Percentiles rank a stretch among this genome's conserved stretches.
Evolutionary conservation across 345 rosid species (phyloP).

Genomic region (Orychophragmus violaceus): DNA sequence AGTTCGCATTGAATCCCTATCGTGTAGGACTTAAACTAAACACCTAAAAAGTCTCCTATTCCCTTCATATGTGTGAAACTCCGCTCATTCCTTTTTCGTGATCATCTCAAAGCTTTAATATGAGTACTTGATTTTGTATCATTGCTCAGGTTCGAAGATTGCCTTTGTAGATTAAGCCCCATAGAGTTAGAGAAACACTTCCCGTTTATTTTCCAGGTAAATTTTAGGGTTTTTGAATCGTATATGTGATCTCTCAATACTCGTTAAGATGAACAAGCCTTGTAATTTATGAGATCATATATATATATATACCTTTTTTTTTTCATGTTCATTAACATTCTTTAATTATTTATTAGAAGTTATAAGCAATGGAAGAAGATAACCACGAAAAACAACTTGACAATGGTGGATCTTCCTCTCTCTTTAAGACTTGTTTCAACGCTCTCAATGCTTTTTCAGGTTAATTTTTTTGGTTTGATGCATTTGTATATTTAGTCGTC

Average conservation of each 20-base stretch:
- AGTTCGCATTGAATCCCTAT: conserved; percentile 1
- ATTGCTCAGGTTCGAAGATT: background rate
- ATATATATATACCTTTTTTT: background rate
- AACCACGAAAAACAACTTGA: background rate
- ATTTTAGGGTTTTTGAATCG: background rate
- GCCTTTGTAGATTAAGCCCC: background rate
- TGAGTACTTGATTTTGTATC: background rate
- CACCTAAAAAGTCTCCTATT: background rate
- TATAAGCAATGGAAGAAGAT: conserved; percentile 26
- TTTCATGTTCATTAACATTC: too few relatives aligned
- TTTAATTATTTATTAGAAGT: background rate
- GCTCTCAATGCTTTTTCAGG: conserved; percentile 31
- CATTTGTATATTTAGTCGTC: background rate
- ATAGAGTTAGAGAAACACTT: background rate
- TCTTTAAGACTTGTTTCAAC: conserved; percentile 27
- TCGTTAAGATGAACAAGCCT: background rate
- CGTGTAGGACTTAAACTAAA: conserved; percentile 7
- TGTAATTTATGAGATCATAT: background rate
- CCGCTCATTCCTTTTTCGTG: conserved; percentile 6
- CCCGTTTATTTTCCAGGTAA: background rate
- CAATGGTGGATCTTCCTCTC: conserved; percentile 15
- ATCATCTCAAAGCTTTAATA: background rate
- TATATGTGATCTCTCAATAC: background rate
- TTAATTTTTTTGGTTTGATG: background rate
- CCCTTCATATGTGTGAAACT: conserved; percentile 1